Evolutionary conservation across 768 basidiomycete species (phyloP).

Genomic region (Boletus patriciae): DNA sequence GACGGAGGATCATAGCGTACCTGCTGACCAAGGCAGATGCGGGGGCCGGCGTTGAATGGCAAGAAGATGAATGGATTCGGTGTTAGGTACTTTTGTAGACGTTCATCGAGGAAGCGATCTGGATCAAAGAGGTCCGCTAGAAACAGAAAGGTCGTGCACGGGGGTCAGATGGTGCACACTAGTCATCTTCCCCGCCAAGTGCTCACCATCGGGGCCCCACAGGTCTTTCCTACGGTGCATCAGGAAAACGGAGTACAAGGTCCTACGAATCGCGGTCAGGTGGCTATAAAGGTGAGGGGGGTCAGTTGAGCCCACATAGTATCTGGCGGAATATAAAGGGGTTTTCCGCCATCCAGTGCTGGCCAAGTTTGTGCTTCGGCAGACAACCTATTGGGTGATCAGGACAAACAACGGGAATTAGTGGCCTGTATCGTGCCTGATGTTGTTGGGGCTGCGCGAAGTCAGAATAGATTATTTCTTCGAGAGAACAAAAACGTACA

Average conservation of each 20-base stretch:
- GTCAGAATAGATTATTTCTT: background rate
- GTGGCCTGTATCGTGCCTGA: constrained; percentile 14
- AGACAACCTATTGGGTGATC: constrained; percentile 13
- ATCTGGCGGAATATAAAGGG: constrained; percentile 52
- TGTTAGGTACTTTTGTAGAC: constrained; percentile 51
- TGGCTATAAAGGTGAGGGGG: background rate
- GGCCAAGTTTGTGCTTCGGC: constrained; percentile 23
- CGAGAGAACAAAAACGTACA: constrained; percentile 15
- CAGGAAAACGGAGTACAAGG: constrained; percentile 26
- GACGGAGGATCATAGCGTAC: constrained; percentile 7
- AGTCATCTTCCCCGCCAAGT: no score
- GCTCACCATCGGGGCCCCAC: constrained; percentile 39
- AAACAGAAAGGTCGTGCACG: background rate
- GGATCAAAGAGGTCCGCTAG: constrained; percentile 52
- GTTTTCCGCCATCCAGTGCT: constrained; percentile 36
- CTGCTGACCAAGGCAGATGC: constrained; percentile 60
- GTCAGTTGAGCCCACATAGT: constrained; percentile 22
- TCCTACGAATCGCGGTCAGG: constrained; percentile 3
- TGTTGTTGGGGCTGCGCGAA: constrained; percentile 21
- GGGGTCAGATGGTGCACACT: background rate
- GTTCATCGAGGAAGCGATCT: constrained; percentile 61
- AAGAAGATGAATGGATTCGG: constrained; percentile 69
- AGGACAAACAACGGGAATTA: background rate
- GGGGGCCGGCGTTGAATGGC: constrained; percentile 67
- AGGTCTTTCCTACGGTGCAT: constrained; percentile 42